Percentiles rank a stretch among this genome's conserved stretches.
Evolutionary conservation across 257 asterid genomes (phyloP).

Genomic region (Ligustrum vulgare): DNA sequence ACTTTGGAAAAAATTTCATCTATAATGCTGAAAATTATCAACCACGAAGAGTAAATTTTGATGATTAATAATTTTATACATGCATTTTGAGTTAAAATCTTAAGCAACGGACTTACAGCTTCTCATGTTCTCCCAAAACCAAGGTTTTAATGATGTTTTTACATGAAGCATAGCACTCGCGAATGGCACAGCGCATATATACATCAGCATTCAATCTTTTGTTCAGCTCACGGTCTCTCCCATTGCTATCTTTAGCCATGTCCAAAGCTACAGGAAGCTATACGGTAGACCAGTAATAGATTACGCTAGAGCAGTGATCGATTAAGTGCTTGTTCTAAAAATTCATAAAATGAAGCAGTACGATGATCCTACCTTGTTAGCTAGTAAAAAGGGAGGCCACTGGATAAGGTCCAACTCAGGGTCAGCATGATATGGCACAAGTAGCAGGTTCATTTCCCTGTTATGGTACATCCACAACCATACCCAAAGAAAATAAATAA

Average conservation of each 20-base stretch:
- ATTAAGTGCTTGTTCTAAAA: background rate
- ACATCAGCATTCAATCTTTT: constrained; percentile 72
- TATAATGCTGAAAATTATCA: constrained; percentile 57
- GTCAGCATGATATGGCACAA: constrained; percentile 94
- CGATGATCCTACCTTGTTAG: constrained; percentile 75
- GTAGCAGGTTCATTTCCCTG: constrained; percentile 91
- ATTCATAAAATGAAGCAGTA: constrained; percentile 24
- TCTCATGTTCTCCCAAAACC: constrained; percentile 82
- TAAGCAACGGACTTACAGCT: constrained; percentile 50
- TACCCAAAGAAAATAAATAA: background rate
- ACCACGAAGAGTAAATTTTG: constrained; percentile 10
- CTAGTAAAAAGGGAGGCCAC: constrained; percentile 99
- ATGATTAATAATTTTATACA: constrained; percentile 14
- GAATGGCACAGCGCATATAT: constrained; percentile 85
- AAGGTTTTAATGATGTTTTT: constrained; percentile 71
- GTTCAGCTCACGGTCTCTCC: constrained; percentile 84
- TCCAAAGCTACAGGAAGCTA: constrained; percentile 96
- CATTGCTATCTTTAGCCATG: constrained; percentile 95
- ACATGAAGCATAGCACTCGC: constrained; percentile 91
- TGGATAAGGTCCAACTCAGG: constrained; percentile 85
- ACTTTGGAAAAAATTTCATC: constrained; percentile 70
- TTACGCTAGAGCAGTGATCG: constrained; percentile 12
- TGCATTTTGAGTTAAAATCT: constrained; percentile 1
- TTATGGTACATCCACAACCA: constrained; percentile 10
- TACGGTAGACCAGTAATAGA: constrained; percentile 17